These are phyloP conservation scores for Eucalyptus paniculata DNA, from an alignment of 345 rosid species.

Conservation along the genomic window DNA sequence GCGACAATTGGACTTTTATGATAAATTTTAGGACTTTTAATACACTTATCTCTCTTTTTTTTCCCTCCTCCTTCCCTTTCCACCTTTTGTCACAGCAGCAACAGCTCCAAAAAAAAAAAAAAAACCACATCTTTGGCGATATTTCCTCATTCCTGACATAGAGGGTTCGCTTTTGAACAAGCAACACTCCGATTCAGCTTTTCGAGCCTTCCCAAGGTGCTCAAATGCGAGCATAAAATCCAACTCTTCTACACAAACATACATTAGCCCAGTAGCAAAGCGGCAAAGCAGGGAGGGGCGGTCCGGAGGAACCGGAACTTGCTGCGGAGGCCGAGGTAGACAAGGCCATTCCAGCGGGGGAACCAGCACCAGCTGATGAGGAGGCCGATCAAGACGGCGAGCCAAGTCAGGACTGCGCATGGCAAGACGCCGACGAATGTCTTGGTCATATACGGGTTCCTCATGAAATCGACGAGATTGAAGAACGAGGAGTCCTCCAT, in stretches of 20 bases:
- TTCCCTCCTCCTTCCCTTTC: no score
- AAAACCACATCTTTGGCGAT: not conserved
- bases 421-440: constrained; percentile 79
- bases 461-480: constrained; percentile 45
- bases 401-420: constrained; percentile 93
- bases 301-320: constrained; percentile 71
- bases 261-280: not conserved
- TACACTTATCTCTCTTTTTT: no score
- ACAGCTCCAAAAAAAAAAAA: no score
- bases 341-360: constrained; percentile 78
- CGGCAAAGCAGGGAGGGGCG: constrained; percentile 55
- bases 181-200: not conserved
- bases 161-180: not conserved
- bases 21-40: no score
- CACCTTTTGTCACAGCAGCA: no score
- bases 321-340: constrained; percentile 59
- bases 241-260: not conserved
- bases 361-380: constrained; percentile 93
- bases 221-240: not conserved
- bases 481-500: constrained; percentile 58
- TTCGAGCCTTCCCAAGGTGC: not conserved
- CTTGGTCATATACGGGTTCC: constrained; percentile 55
- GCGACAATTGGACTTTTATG: no score
- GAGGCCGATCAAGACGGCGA: constrained; percentile 88
- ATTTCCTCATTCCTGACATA: not conserved